Base-by-base conservation (phyloP, 148 eudicot genomes). In the Diospyros lotus region DNA sequence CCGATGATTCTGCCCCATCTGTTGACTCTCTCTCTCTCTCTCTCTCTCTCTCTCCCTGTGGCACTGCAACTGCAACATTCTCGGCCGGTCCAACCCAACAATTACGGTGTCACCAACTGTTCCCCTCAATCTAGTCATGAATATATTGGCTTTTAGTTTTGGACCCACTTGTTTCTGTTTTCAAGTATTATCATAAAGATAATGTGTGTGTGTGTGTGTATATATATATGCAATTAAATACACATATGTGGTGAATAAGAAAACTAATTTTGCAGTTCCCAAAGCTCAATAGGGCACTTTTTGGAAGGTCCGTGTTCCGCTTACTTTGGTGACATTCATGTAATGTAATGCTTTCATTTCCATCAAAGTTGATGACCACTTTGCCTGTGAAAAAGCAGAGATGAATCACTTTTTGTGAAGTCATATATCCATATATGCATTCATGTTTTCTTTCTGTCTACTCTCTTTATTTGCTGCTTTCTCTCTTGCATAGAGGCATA, bases 81-180 rank as follows among this genome's bases (percentile, higher is more conserved):
- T 79, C 44, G 61, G 71, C 71, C 75, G 78, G 80, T 54, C 83
- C 83, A 64, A 77, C 69, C 82, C 82, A 73, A 64, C 78, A 83
- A 79, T 76, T 83, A 73, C 51, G 82, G 72, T 79, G 78, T 73
- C 76, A 44, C 75, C 78, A 79, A 77, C 80, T 83, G 86, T 79
- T 83, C 75, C 85, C 85, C 85, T 79, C 82, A 44, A 54, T 82
- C 40, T 3, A 68, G 69, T 75, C 54, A 15, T 56, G 48, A 44
- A 73, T 44, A 51, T 59, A 74, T 71, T 74, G 42, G 58, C 79
- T 82, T 74, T 82, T 71, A 51, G 6, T 53, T 76, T 70, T 74
- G 81, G 66, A 71, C 81, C 81, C 64, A 74, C 74, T 60, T 58
- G 52, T 39, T 17, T 59, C 68, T 60, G 48, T 17, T 69, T 70